Evolutionary conservation across 495 filamentous ascomycete genomes (phyloP).

Genomic region (Penicillium longicatenatum): DNA sequence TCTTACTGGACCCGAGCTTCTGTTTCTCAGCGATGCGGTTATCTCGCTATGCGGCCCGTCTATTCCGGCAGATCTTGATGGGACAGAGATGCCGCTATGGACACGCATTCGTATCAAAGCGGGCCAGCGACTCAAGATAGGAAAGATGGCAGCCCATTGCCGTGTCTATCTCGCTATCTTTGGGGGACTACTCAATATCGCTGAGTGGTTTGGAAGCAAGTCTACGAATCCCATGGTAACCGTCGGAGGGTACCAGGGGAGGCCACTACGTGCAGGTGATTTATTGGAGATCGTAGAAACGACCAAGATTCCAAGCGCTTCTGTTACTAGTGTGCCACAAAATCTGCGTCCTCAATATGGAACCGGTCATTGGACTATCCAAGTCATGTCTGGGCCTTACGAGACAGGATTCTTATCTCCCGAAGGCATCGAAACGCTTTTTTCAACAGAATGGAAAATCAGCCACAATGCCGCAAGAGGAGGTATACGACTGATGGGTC

Average conservation of each 20-base stretch:
- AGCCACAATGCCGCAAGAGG: too few species aligned
- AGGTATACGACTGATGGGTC: slow-evolving; percentile 50
- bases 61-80: too few species aligned
- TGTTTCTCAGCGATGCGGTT: slow-evolving; percentile 50
- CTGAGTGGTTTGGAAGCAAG: slow-evolving; percentile 60
- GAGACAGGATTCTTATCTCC: slow-evolving; percentile 54
- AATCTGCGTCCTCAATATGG: slow-evolving; percentile 30
- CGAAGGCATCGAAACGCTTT: slow-evolving; percentile 54
- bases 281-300: slow-evolving; percentile 29
- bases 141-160: slow-evolving; percentile 49
- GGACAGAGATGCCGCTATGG: too few species aligned
- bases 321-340: slow-evolving; percentile 32
- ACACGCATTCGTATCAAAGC: slow-evolving; percentile 44
- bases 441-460: too few species aligned
- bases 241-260: slow-evolving; percentile 62
- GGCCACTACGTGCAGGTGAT: slow-evolving; percentile 55
- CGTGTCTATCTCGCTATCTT: slow-evolving; percentile 55
- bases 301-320: too few species aligned
- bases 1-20: slow-evolving; percentile 57
- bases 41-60: slow-evolving; percentile 51
- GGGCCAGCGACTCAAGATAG: slow-evolving; percentile 57
- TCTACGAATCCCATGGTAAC: slow-evolving; percentile 55
- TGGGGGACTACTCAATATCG: slow-evolving; percentile 57
- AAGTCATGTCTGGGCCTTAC: slow-evolving; percentile 60
- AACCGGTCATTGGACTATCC: slow-evolving; percentile 44